Evolutionary conservation across 495 filamentous ascomycete genomes (phyloP), one percentile per base, ranked within the genome.

Genomic region (Talaromyces wortmannii): DNA sequence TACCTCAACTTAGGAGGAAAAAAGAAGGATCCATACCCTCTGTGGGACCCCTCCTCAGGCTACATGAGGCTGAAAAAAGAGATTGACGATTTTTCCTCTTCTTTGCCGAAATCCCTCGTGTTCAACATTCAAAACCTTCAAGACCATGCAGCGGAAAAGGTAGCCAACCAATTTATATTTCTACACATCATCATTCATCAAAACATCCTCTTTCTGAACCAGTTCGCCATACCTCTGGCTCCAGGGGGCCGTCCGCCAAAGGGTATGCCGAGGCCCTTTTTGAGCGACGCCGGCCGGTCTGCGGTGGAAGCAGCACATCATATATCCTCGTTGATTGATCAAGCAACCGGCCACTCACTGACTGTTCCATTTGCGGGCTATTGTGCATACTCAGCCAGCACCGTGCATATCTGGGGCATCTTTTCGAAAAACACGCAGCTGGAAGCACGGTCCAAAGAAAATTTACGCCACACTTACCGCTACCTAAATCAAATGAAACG

Each of bases 401-500:
- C 90, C 6, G 88, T 97, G 29, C 94, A 98, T 61, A 86, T 98
- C 50, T 89, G 88, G 70, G 90, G 90, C 7, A 89, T 92, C 42
- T 97, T 96, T 69, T 91, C 90, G 7, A 85, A 85, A 61, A 91
- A 94, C 60, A 71, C 81, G 15, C 73, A 82, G 29, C 78, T 95
- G 31, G 88, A 95, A 63, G 80, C 79, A 11, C 80, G 84, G 5
- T 88, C 90, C 29, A 96, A 92, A 70, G 83, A 86, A 61, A 89
- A 95, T 63, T 80, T 97, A n/a, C 84, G 87, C 3, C 88, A 84
- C 55, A 97, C 95, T 44, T 86, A 97, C 57, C 86, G 87, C 60
- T 98, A 95, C 57, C 74, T 98, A 23, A 84, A 84, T 57, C 92
- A 92, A 67, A 94, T 97, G 87, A 96, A 95, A 73, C 88, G 87